A percentile compares a stretch with the other conserved stretches of the same genome.
Conservation (phyloP, 73 alveolate genomes). For the Paramecium sexaurelia region DNA sequence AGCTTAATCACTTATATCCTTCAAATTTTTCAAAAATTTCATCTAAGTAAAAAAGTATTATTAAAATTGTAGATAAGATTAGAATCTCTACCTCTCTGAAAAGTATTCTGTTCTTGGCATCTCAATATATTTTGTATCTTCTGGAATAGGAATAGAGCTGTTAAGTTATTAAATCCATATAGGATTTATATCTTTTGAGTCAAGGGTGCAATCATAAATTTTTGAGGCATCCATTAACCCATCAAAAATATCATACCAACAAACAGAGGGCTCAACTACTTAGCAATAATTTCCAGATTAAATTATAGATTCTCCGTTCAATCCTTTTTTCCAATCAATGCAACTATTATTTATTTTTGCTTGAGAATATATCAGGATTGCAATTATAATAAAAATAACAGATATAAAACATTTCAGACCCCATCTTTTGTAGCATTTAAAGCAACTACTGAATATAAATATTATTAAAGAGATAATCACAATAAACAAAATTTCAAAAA, state of each 20-base stretch:
- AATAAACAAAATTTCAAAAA: too few species aligned
- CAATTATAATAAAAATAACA: too few species aligned
- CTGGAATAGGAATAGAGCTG: background rate
- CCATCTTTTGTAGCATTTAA: too few species aligned
- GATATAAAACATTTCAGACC: too few species aligned
- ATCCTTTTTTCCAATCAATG: background rate
- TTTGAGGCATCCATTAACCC: background rate
- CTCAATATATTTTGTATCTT: background rate
- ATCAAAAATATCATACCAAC: background rate
- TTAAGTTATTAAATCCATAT: background rate
- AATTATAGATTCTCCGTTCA: background rate
- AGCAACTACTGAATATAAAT: too few species aligned
- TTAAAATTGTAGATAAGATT: background rate
- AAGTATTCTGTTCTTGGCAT: background rate
- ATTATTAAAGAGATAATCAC: too few species aligned
- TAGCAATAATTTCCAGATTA: background rate
- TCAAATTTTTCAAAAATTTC: background rate
- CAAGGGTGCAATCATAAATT: background rate
- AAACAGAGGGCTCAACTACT: background rate
- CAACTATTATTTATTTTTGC: background rate
- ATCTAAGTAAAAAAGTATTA: background rate
- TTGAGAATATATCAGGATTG: too few species aligned
- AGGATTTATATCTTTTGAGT: background rate
- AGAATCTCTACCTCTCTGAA: background rate
- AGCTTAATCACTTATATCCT: background rate